A percentile compares a stretch with the other conserved stretches of the same genome.
Conservation (phyloP, 495 filamentous ascomycete genomes). For the Talaromyces ruber region DNA sequence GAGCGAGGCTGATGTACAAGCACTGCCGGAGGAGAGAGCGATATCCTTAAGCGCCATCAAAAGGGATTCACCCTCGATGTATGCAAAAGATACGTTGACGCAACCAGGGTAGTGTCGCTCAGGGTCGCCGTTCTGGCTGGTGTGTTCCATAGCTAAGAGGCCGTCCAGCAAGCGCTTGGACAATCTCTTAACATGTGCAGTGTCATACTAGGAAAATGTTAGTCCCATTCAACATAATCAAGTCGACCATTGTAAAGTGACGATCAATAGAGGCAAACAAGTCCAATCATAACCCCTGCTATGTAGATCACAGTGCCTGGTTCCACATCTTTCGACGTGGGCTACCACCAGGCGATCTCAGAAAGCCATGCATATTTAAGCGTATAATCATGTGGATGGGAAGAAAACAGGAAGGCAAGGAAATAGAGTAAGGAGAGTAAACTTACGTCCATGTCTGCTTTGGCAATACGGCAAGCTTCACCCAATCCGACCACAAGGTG, state of each 20-base stretch:
- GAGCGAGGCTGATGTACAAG: conserved; percentile 92
- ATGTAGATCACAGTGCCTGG: conserved; percentile 34
- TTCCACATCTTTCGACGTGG: conserved; percentile 25
- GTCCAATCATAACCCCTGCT: conserved; percentile 44
- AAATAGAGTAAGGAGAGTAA: conserved; percentile 7
- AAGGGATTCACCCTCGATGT: conserved; percentile 94
- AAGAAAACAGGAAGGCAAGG: conserved; percentile 7
- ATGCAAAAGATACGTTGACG: conserved; percentile 97
- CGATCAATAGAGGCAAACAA: too few relatives aligned
- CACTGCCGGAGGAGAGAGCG: conserved; percentile 91
- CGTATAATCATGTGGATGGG: conserved; percentile 40
- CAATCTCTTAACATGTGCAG: conserved; percentile 68
- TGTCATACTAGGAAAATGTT: conserved; percentile 65
- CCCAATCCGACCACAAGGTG: conserved; percentile 86
- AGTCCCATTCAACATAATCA: conserved; percentile 14
- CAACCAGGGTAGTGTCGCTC: conserved; percentile 86
- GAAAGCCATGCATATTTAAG: conserved; percentile 54
- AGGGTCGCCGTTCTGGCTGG: conserved; percentile 79
- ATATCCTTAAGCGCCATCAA: conserved; percentile 98
- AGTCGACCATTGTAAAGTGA: conserved; percentile 3
- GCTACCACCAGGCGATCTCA: conserved; percentile 36
- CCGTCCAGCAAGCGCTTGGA: conserved; percentile 77
- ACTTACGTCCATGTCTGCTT: conserved; percentile 80
- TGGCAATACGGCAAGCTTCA: conserved; percentile 86
- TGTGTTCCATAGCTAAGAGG: conserved; percentile 84